A percentile compares a stretch with the other conserved stretches of the same genome.
Conservation (phyloP, 1,139 yeast species). For the Pichia sp. region DNA sequence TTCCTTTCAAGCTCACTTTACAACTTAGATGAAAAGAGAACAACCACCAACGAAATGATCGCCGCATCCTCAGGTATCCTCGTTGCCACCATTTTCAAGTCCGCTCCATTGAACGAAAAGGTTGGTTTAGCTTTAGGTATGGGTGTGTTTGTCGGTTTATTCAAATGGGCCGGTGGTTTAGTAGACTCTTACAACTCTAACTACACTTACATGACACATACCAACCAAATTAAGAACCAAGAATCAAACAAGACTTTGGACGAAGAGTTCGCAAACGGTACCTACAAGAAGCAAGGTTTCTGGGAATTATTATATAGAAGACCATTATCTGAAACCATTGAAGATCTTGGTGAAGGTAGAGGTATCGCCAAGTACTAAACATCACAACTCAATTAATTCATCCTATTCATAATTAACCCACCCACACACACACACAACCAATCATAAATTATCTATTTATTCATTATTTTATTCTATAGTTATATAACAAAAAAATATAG, state of each 20-base stretch:
- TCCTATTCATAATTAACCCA: no score
- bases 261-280: slow-evolving; percentile 35
- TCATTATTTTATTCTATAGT: slow-evolving; percentile 1
- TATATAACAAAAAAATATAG: background rate
- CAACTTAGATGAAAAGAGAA: slow-evolving; percentile 31
- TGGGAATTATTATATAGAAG: slow-evolving; percentile 84
- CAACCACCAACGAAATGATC: slow-evolving; percentile 43
- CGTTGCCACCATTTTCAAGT: slow-evolving; percentile 36
- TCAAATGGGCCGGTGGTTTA: slow-evolving; percentile 46
- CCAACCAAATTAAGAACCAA: slow-evolving; percentile 29
- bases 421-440: background rate
- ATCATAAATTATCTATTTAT: slow-evolving; percentile 7
- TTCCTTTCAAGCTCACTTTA: slow-evolving; percentile 31
- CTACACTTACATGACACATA: slow-evolving; percentile 23
- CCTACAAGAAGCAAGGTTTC: slow-evolving; percentile 58
- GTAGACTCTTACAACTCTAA: slow-evolving; percentile 27
- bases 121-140: slow-evolving; percentile 42
- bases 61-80: slow-evolving; percentile 47
- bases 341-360: slow-evolving; percentile 69
- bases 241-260: slow-evolving; percentile 29
- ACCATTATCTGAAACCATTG: slow-evolving; percentile 78
- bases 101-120: slow-evolving; percentile 36
- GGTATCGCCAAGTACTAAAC: slow-evolving; percentile 40
- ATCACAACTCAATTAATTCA: no score
- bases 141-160: slow-evolving; percentile 29